A percentile compares a stretch with the other conserved stretches of the same genome.
These are phyloP conservation scores for Pichia kudriavzevii DNA, from an alignment of 1,139 yeast genomes.

Conservation along the genomic window DNA sequence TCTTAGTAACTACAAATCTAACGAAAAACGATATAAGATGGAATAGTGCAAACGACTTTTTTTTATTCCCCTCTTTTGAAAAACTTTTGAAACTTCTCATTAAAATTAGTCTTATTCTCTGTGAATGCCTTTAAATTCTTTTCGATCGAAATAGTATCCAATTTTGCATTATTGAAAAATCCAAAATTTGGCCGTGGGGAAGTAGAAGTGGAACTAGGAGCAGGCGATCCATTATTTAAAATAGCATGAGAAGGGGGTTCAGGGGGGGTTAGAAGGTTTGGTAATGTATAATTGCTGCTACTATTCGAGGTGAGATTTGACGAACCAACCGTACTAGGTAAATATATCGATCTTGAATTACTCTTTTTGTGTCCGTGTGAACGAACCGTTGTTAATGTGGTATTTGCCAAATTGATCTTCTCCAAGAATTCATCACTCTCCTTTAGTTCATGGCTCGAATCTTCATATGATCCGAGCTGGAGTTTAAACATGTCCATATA, in stretches of 20 bases:
- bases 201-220: neutral
- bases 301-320: neutral
- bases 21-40: neutral
- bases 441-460: conserved; percentile 18
- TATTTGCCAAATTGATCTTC: conserved; percentile 15
- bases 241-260: conserved; percentile 6
- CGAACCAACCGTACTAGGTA: conserved; percentile 10
- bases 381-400: conserved; percentile 5
- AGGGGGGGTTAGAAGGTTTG: conserved; percentile 6
- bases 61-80: conserved; percentile 23
- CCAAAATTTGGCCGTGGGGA: conserved; percentile 16
- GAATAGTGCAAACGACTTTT: neutral
- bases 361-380: conserved; percentile 7
- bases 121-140: conserved; percentile 28
- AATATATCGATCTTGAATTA: conserved; percentile 13
- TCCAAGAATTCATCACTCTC: conserved; percentile 26
- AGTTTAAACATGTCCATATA: conserved; percentile 55
- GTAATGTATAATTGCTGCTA: neutral
- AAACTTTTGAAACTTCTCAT: conserved; percentile 30
- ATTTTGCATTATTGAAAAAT: conserved; percentile 22
- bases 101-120: conserved; percentile 27
- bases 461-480: conserved; percentile 47
- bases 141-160: conserved; percentile 25
- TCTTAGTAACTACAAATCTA: too few relatives aligned
- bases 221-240: too few relatives aligned